A percentile compares a stretch with the other conserved stretches of the same genome.
Evolutionary conservation across 305 asterid species (phyloP).

Genomic region (Rubia peregrina): DNA sequence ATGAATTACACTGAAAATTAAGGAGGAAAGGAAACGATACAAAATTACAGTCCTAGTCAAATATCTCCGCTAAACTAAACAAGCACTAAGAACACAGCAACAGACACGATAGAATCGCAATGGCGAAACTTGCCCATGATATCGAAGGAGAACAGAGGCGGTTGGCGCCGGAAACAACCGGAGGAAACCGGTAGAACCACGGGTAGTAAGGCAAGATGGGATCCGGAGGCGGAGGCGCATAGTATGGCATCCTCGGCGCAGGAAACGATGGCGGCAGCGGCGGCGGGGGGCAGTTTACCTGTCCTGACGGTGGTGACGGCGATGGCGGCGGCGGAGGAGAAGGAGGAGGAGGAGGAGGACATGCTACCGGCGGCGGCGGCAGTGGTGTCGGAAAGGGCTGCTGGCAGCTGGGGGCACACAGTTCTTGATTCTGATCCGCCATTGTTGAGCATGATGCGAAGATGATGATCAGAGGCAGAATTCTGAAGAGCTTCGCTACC

Average conservation of each 20-base stretch:
- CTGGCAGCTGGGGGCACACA: background rate
- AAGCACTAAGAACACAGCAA: background rate
- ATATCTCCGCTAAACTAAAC: background rate
- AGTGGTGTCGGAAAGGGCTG: background rate
- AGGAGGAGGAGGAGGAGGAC: slow-evolving; percentile 30
- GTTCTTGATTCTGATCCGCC: slow-evolving; percentile 13
- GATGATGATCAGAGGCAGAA: background rate
- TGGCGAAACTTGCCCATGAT: background rate
- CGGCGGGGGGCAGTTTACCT: slow-evolving; percentile 12
- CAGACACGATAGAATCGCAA: background rate
- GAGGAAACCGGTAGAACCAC: slow-evolving; percentile 27
- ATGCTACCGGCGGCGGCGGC: slow-evolving; percentile 16
- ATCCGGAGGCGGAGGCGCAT: slow-evolving; percentile 33
- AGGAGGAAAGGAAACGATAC: background rate
- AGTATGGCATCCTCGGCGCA: slow-evolving; percentile 21
- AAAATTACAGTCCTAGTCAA: background rate
- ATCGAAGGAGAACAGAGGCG: slow-evolving; percentile 1
- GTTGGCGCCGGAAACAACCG: slow-evolving; percentile 17
- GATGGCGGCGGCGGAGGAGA: slow-evolving; percentile 21
- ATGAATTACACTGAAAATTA: background rate
- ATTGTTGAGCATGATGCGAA: background rate
- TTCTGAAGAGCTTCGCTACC: background rate
- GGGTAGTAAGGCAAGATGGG: slow-evolving; percentile 33
- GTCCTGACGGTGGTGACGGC: slow-evolving; percentile 10
- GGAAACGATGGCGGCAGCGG: slow-evolving; percentile 21